These are phyloP conservation scores for Calocybe gambosa DNA, from an alignment of 1,284 basidiomycete genomes.

Conservation along the genomic window DNA sequence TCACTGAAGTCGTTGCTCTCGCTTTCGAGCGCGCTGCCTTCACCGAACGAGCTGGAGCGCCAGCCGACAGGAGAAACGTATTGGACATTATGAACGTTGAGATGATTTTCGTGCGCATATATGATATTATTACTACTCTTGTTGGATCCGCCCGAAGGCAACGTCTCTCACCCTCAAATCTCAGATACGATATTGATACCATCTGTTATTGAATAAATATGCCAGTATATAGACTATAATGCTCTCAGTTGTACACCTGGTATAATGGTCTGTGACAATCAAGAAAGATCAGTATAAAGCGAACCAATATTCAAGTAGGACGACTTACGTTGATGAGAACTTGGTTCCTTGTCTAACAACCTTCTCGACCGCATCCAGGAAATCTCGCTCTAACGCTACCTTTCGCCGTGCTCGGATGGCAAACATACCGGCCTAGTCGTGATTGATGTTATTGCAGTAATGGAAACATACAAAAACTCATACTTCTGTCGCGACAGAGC, in stretches of 20 bases:
- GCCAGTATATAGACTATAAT: not conserved
- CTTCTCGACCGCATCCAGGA: slow-evolving; percentile 97
- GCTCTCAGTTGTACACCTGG: slow-evolving; percentile 64
- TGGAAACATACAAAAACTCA: not conserved
- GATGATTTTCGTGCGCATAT: no score
- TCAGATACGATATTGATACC: no score
- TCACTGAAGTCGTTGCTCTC: slow-evolving; percentile 5
- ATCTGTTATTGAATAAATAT: slow-evolving; percentile 7
- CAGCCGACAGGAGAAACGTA: slow-evolving; percentile 3
- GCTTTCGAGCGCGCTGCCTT: slow-evolving; percentile 8
- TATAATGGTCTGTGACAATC: slow-evolving; percentile 48
- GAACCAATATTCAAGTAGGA: slow-evolving; percentile 1
- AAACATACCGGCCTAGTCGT: slow-evolving; percentile 90
- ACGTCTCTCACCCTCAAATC: not conserved
- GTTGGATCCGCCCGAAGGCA: slow-evolving; percentile 3
- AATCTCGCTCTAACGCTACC: slow-evolving; percentile 96
- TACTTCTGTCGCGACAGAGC: slow-evolving; percentile 95
- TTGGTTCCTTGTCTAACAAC: slow-evolving; percentile 97
- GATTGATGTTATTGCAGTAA: not conserved
- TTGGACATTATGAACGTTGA: no score
- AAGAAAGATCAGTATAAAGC: slow-evolving; percentile 14
- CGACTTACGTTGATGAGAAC: slow-evolving; percentile 77
- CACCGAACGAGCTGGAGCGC: not conserved
- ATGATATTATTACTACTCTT: not conserved
- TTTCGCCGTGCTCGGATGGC: slow-evolving; percentile 96